Conservation (phyloP, 805 yeast genomes). For the Debaryomyces prosopidis region DNA sequence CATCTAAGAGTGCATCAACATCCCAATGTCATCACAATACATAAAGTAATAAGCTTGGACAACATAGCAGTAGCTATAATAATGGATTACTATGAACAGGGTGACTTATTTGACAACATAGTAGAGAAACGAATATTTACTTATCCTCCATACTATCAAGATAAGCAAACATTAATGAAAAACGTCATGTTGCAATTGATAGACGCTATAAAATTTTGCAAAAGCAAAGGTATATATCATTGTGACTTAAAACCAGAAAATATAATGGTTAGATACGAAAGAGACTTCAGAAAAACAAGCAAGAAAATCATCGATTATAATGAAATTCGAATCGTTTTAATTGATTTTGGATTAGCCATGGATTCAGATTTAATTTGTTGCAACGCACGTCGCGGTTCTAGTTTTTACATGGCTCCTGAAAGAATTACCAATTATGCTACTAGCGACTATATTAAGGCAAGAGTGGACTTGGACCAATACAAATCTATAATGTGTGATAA, state of each 20-base stretch:
- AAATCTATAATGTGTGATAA: conserved; percentile 6
- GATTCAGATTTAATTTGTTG: conserved; percentile 56
- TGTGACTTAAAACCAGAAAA: conserved; percentile 46
- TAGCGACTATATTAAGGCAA: conserved; percentile 22
- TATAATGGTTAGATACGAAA: conserved; percentile 37
- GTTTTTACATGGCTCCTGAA: conserved; percentile 94
- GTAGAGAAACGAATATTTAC: conserved; percentile 70
- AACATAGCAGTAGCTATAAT: conserved; percentile 61
- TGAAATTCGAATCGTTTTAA: conserved; percentile 59
- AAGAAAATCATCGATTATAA: conserved; percentile 34
- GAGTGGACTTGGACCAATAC: conserved; percentile 33
- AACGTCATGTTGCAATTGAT: conserved; percentile 42
- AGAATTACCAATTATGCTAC: conserved; percentile 51
- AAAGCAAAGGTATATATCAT: conserved; percentile 33
- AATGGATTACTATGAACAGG: conserved; percentile 84
- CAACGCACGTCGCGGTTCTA: conserved; percentile 80
- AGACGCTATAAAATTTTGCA: conserved; percentile 36
- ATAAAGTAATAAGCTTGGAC: conserved; percentile 65
- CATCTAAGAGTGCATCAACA: conserved; percentile 77
- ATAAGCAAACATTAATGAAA: conserved; percentile 49
- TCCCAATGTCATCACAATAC: conserved; percentile 75
- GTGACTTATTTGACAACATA: conserved; percentile 84
- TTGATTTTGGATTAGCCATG: conserved; percentile 91
- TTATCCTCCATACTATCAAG: conserved; percentile 50
- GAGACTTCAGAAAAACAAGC: conserved; percentile 19